Evolutionary conservation across 2,329 filamentous ascomycete genomes (phyloP).

Genomic region (Ustulina deusta): DNA sequence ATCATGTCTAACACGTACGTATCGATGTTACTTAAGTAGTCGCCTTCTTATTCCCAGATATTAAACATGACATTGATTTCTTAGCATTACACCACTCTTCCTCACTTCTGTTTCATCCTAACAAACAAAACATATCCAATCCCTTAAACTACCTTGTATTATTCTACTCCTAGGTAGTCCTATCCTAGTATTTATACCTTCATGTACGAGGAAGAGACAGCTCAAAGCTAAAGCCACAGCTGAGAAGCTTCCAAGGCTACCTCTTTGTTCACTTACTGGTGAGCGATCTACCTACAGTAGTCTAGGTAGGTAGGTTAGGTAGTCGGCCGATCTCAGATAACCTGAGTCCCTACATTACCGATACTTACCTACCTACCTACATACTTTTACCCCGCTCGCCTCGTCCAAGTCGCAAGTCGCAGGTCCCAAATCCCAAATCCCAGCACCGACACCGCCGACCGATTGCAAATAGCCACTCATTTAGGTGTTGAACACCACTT

Average conservation of each 20-base stretch:
- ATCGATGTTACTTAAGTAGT: not conserved
- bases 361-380: not conserved
- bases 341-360: no score
- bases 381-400: constrained; percentile 33
- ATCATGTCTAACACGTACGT: not conserved
- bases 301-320: no score
- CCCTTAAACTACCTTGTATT: not conserved
- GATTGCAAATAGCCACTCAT: not conserved
- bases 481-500: constrained; percentile 29
- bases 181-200: no score
- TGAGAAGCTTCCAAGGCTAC: no score
- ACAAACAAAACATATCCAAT: not conserved
- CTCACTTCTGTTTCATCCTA: not conserved
- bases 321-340: no score
- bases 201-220: no score
- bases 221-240: no score
- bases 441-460: constrained; percentile 16
- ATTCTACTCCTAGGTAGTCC: no score
- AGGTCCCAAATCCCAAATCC: constrained; percentile 14
- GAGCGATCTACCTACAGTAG: not conserved
- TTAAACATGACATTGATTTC: not conserved
- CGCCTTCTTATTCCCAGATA: constrained; percentile 8
- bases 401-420: constrained; percentile 8
- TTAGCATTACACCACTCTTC: not conserved
- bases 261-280: no score